Evolutionary conservation across 306 rosid genomes (phyloP).

Genomic region (Canavalia ensiformis): DNA sequence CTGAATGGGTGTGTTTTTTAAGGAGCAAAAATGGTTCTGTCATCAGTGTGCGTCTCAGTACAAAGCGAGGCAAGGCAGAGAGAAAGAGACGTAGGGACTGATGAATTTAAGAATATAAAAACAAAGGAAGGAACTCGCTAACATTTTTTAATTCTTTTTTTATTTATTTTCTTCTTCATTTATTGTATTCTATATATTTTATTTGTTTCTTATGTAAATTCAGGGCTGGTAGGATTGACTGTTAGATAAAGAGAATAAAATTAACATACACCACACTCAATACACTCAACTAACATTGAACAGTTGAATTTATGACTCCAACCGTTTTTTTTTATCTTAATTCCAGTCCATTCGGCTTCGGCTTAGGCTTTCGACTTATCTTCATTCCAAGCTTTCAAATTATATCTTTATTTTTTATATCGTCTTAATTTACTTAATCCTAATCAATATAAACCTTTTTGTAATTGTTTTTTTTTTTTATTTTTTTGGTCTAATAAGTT

Average conservation of each 20-base stretch:
- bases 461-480: too few relatives aligned
- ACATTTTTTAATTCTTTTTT: conserved; percentile 24
- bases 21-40: conserved; percentile 48
- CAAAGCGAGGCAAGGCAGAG: not conserved
- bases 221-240: conserved; percentile 91
- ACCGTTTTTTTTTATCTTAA: conserved; percentile 53
- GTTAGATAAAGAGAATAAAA: conserved; percentile 62
- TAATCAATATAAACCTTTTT: too few relatives aligned
- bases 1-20: conserved; percentile 48
- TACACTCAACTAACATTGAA: conserved; percentile 71
- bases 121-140: conserved; percentile 70
- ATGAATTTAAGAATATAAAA: conserved; percentile 88
- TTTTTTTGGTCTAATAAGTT: too few relatives aligned
- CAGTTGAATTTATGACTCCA: conserved; percentile 68
- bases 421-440: too few relatives aligned
- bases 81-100: conserved; percentile 43
- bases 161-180: not conserved
- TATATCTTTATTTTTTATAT: too few relatives aligned
- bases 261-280: not conserved
- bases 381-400: too few relatives aligned
- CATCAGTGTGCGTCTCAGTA: not conserved
- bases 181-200: conserved; percentile 4
- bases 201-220: conserved; percentile 32
- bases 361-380: too few relatives aligned
- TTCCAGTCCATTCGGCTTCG: too few relatives aligned